Percentiles rank a stretch among this genome's conserved stretches.
Conservation (phyloP, 345 rosid genomes). For the Physaria fendleri region DNA sequence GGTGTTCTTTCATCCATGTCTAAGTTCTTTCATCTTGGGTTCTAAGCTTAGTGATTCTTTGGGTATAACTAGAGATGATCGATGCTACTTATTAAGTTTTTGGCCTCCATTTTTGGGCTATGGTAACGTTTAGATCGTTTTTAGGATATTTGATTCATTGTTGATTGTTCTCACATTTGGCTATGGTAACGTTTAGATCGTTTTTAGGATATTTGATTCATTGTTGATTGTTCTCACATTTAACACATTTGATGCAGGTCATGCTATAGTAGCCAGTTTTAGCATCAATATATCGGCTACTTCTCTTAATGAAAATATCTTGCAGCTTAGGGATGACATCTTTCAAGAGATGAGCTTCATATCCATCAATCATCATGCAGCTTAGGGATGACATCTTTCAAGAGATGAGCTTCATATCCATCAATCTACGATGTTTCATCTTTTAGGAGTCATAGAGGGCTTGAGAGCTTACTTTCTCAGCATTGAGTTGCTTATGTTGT, state of each 20-base stretch:
- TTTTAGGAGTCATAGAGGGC: no score
- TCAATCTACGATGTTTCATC: conserved; percentile 38
- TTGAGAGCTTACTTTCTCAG: no score
- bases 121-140: no score
- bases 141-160: no score
- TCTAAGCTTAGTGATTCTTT: not conserved
- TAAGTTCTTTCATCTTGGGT: no score
- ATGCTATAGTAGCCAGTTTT: conserved; percentile 77
- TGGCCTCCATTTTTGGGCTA: not conserved
- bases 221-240: conserved; percentile 5
- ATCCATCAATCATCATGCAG: conserved; percentile 42
- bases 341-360: conserved; percentile 57
- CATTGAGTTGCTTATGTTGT: no score
- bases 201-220: not conserved
- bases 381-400: conserved; percentile 64
- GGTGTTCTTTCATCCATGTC: not conserved
- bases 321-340: conserved; percentile 67
- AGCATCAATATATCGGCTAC: conserved; percentile 45
- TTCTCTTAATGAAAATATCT: conserved; percentile 47
- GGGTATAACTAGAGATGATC: not conserved
- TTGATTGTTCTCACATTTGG: no score
- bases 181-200: not conserved
- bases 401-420: conserved; percentile 54
- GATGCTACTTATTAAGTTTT: not conserved
- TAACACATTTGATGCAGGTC: conserved; percentile 43